phyloP scores from a whole-genome alignment of 352 stramenopile species.

The Elongisporangium undulatum region DNA sequence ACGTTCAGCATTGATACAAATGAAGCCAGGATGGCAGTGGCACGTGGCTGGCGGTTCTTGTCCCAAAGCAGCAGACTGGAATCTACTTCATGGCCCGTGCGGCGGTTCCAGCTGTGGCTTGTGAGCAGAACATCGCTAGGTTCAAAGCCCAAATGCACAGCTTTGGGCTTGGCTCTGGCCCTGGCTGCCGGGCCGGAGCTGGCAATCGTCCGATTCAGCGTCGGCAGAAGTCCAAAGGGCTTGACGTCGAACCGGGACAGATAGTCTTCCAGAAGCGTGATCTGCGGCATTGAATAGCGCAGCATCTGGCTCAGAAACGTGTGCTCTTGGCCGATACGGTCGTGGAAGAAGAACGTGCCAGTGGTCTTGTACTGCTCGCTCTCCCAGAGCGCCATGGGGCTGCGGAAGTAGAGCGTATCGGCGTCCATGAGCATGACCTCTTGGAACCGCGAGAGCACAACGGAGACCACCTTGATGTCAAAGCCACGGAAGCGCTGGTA shows the following conservation, averaged over 20 bases:
- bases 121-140: slow-evolving; percentile 18
- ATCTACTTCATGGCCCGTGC: slow-evolving; percentile 25
- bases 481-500: slow-evolving; percentile 41
- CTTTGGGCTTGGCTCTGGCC: slow-evolving; percentile 24
- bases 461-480: slow-evolving; percentile 30
- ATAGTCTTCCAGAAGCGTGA: slow-evolving; percentile 30
- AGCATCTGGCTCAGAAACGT: slow-evolving; percentile 28
- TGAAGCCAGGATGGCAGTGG: slow-evolving; percentile 24
- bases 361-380: slow-evolving; percentile 19
- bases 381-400: slow-evolving; percentile 30
- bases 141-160: slow-evolving; percentile 2
- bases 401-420: slow-evolving; percentile 34
- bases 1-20: slow-evolving; percentile 14
- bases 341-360: slow-evolving; percentile 53
- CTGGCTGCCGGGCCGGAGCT: slow-evolving; percentile 7
- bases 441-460: slow-evolving; percentile 42
- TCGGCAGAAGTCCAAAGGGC: slow-evolving; percentile 27
- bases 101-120: slow-evolving; percentile 20
- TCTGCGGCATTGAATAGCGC: slow-evolving; percentile 9
- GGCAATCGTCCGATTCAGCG: slow-evolving; percentile 17
- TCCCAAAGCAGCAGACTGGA: slow-evolving; percentile 30
- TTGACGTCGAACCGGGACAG: slow-evolving; percentile 33
- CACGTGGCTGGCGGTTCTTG: slow-evolving; percentile 22
- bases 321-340: slow-evolving; percentile 33
- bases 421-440: slow-evolving; percentile 52